Base-by-base conservation (phyloP, 2,329 filamentous ascomycete genomes). In the Leptodontidium sp. region DNA sequence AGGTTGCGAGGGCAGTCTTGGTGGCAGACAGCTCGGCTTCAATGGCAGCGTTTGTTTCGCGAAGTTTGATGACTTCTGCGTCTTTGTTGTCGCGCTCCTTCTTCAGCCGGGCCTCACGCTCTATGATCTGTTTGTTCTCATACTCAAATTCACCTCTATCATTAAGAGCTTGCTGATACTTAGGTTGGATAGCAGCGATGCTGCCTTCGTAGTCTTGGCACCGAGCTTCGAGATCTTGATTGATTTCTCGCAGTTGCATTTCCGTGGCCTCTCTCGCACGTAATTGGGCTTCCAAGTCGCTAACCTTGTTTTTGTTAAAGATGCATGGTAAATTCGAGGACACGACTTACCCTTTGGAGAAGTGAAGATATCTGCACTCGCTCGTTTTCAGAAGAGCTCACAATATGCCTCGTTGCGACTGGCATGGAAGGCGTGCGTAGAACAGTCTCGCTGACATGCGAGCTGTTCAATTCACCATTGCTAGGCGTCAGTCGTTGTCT, bases 71-170 rank as follows among this genome's bases (percentile, higher is more conserved):
- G n/a, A 74, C 29, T 35, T 74, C 68, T 2, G 62, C 65, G 4
- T 70, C 67, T 47, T 72, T 72, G 2, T 47, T 57, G 26, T 77
- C 76, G 3, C 71, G 32, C 8, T 71, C 70, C 26, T 70, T 68
- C n/a, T 64, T 62, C 15, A 79, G 40, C 2, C 24, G 66, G 1
- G 65, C 45, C 53, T 73, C 71, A 21, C 68, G 67, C 15, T 47
- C 57, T 7, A 68, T 40, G 0, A 71, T 57, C 26, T 71, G 52
- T 2, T 79, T 80, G 4, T 72, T 75, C 49, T 81, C 78, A 61
- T 82, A 82, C 40, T 87, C 81, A 24, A 77, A 80, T 72, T 88
- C 82, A 50, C 84, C 80, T 43, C 86, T 84, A 26, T 89, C 87
- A 67, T 83, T 78, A 5, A 88, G 76, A 2, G 87, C 85, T 15